phyloP scores from a whole-genome alignment of 768 basidiomycete species.

The Termitomyces sp. region DNA sequence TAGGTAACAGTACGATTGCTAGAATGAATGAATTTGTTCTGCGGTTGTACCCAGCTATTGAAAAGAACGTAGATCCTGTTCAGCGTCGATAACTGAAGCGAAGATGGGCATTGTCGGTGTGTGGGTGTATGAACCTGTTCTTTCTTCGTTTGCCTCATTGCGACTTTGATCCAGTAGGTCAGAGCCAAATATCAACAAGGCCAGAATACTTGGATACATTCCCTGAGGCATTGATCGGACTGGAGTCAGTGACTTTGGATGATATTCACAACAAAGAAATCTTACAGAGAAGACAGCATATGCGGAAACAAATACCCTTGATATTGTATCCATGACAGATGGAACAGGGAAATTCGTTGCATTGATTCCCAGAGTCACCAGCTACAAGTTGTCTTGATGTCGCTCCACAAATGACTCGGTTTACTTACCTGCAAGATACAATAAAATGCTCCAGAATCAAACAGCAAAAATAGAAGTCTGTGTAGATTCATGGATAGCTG shows the following conservation, averaged over 20 bases:
- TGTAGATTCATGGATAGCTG: not conserved
- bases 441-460: not conserved
- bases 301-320: not conserved
- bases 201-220: not conserved
- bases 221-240: not conserved
- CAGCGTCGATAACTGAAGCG: not conserved
- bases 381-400: not conserved
- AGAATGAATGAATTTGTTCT: not conserved
- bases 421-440: not conserved
- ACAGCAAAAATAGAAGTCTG: not conserved
- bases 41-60: not conserved
- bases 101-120: not conserved
- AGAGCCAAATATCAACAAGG: not conserved
- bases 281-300: not conserved
- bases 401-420: not conserved
- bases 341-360: not conserved
- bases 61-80: not conserved
- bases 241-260: not conserved
- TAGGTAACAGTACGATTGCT: not conserved
- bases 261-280: not conserved
- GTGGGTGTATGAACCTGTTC: not conserved
- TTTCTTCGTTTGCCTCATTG: not conserved
- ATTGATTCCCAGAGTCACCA: not conserved
- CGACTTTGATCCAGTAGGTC: not conserved
- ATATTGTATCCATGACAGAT: not conserved